phyloP scores from a whole-genome alignment of 768 basidiomycete genomes.

The Leucosporidium creatinivorum region DNA sequence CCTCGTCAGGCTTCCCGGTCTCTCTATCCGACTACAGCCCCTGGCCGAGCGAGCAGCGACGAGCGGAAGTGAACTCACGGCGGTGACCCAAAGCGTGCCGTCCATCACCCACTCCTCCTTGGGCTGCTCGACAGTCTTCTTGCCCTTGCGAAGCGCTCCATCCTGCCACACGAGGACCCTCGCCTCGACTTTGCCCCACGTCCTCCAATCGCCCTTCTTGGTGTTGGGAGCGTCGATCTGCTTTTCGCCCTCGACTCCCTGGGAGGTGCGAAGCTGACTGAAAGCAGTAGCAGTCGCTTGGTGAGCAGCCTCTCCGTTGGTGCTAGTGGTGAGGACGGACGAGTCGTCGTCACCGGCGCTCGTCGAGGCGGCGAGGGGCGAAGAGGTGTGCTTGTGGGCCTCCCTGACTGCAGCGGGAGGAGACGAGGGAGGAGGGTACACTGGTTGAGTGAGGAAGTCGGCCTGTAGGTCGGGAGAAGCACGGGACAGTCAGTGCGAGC shows the following conservation, averaged over 20 bases:
- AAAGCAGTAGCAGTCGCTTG: background rate
- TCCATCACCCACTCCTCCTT: slow-evolving; percentile 10
- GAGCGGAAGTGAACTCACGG: background rate
- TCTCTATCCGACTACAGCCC: no score
- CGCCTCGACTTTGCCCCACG: slow-evolving; percentile 11
- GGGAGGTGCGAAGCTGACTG: background rate
- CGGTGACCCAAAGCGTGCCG: slow-evolving; percentile 16
- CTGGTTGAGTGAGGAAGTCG: no score
- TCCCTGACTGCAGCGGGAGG: background rate
- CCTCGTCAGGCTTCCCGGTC: no score
- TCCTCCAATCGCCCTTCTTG: slow-evolving; percentile 18
- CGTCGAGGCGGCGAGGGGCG: background rate
- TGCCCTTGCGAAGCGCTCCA: background rate
- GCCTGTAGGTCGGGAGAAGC: no score
- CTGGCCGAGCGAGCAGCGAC: background rate
- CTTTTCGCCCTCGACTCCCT: background rate
- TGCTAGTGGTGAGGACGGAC: background rate
- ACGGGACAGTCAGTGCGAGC: no score
- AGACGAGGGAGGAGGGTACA: background rate
- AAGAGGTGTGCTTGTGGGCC: background rate
- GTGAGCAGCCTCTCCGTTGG: no score
- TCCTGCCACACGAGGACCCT: slow-evolving; percentile 9
- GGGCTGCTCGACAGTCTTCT: slow-evolving; percentile 1
- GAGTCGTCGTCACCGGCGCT: background rate
- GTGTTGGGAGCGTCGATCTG: background rate